Evolutionary conservation across 2,329 filamentous ascomycete species (phyloP).

Genomic region (Thermothelomyces thermophilus): DNA sequence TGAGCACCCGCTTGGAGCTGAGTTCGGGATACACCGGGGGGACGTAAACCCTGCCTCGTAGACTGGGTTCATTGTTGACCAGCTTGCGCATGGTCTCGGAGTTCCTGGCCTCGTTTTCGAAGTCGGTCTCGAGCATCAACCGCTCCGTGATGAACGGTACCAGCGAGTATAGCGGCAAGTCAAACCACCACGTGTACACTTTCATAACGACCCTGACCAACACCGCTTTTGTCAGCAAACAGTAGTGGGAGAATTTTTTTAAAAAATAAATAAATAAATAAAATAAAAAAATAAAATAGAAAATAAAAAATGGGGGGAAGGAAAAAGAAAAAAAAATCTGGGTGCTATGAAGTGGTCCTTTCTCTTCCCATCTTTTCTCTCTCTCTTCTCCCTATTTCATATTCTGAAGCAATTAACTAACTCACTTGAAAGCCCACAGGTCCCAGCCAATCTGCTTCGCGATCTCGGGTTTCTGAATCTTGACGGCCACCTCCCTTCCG

Average conservation of each 20-base stretch:
- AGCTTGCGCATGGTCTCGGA: conserved; percentile 75
- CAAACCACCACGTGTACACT: conserved; percentile 81
- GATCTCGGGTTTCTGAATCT: conserved; percentile 95
- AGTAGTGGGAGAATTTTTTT: too few relatives aligned
- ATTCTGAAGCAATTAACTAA: too few relatives aligned
- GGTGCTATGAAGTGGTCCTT: too few relatives aligned
- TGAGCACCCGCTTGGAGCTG: conserved; percentile 76
- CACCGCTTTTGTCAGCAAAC: conserved; percentile 2
- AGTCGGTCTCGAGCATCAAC: conserved; percentile 90
- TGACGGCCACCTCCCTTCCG: conserved; percentile 87
- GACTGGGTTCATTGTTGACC: conserved; percentile 65
- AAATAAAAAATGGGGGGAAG: too few relatives aligned
- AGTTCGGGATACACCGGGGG: conserved; percentile 79
- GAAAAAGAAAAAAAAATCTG: too few relatives aligned
- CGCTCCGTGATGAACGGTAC: conserved; percentile 91
- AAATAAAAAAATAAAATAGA: too few relatives aligned
- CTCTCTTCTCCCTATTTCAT: too few relatives aligned
- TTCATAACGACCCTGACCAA: conserved; percentile 68
- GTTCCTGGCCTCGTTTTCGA: conserved; percentile 85
- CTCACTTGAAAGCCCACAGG: conserved; percentile 85
- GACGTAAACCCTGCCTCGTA: conserved; percentile 79
- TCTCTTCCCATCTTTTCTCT: too few relatives aligned
- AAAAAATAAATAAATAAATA: background rate
- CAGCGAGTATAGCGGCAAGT: conserved; percentile 84
- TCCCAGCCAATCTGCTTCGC: conserved; percentile 88